phyloP scores from a whole-genome alignment of 208 protist species.

The Wallacemonas sp. region DNA sequence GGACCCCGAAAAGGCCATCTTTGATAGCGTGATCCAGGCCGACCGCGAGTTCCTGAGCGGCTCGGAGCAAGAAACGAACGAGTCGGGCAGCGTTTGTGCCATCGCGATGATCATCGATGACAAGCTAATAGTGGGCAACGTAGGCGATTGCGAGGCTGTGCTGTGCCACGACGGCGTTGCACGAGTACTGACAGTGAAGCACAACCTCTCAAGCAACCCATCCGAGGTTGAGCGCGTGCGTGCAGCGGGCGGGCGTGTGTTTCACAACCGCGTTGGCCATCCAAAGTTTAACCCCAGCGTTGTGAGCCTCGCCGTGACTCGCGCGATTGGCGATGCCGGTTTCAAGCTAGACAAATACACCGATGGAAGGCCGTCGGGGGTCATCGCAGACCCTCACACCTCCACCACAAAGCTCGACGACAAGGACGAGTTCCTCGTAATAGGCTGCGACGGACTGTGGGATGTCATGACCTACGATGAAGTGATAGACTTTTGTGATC shows the following conservation, averaged over 20 bases:
- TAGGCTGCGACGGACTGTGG: constrained; percentile 94
- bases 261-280: constrained; percentile 93
- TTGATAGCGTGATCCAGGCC: constrained; percentile 86
- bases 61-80: constrained; percentile 74
- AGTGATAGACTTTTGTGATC: constrained; percentile 82
- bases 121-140: constrained; percentile 85
- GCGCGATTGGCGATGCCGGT: constrained; percentile 94
- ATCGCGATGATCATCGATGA: constrained; percentile 86
- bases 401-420: constrained; percentile 59
- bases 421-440: constrained; percentile 91
- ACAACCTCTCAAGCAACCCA: constrained; percentile 75
- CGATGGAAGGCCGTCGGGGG: constrained; percentile 74
- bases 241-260: constrained; percentile 84
- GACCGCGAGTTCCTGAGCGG: constrained; percentile 62
- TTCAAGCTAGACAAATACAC: constrained; percentile 91
- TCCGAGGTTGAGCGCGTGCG: constrained; percentile 86
- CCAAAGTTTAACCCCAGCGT: constrained; percentile 89
- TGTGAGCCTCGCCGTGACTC: constrained; percentile 90
- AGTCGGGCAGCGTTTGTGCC: constrained; percentile 85
- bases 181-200: constrained; percentile 79
- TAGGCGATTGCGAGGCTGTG: constrained; percentile 88
- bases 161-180: constrained; percentile 73
- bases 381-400: constrained; percentile 78
- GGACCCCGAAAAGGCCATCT: constrained; percentile 71
- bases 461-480: constrained; percentile 93